These are phyloP conservation scores for Alternaria incomplexa DNA, from an alignment of 2,329 filamentous ascomycete genomes.

Conservation along the genomic window DNA sequence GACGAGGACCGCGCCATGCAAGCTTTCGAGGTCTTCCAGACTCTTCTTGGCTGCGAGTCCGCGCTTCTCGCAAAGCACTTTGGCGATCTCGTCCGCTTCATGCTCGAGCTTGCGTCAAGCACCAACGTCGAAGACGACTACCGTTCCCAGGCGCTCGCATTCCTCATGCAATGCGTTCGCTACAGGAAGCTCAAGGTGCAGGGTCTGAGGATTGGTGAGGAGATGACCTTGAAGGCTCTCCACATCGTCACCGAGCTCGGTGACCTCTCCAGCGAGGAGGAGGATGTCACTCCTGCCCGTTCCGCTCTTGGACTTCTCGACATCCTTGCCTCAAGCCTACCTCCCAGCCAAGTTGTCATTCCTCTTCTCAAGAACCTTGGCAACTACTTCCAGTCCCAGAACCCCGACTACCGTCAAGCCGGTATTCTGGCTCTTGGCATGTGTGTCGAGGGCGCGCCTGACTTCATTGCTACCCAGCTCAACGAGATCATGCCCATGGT, in stretches of 20 bases:
- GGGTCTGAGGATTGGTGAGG: conserved; percentile 82
- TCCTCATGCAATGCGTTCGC: conserved; percentile 89
- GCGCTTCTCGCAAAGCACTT: conserved; percentile 84
- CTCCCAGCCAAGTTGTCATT: conserved; percentile 91
- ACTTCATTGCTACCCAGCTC: conserved; percentile 95
- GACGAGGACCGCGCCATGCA: conserved; percentile 90
- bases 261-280: conserved; percentile 72
- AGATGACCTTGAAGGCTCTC: conserved; percentile 85
- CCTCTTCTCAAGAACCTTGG: conserved; percentile 87
- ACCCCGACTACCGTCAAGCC: conserved; percentile 83
- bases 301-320: conserved; percentile 88
- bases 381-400: conserved; percentile 74
- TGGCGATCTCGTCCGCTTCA: conserved; percentile 88
- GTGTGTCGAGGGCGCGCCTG: conserved; percentile 93
- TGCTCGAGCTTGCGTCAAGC: conserved; percentile 85
- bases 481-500: conserved; percentile 84
- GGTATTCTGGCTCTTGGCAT: conserved; percentile 91
- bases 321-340: conserved; percentile 84
- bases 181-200: conserved; percentile 97
- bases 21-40: conserved; percentile 96
- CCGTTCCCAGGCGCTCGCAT: conserved; percentile 86
- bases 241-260: conserved; percentile 90
- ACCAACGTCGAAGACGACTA: conserved; percentile 81
- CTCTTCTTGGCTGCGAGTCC: conserved; percentile 87
- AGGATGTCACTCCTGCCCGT: conserved; percentile 83